These are phyloP conservation scores for Suillus fuscotomentosus DNA, from an alignment of 768 basidiomycete species.

Conservation along the genomic window DNA sequence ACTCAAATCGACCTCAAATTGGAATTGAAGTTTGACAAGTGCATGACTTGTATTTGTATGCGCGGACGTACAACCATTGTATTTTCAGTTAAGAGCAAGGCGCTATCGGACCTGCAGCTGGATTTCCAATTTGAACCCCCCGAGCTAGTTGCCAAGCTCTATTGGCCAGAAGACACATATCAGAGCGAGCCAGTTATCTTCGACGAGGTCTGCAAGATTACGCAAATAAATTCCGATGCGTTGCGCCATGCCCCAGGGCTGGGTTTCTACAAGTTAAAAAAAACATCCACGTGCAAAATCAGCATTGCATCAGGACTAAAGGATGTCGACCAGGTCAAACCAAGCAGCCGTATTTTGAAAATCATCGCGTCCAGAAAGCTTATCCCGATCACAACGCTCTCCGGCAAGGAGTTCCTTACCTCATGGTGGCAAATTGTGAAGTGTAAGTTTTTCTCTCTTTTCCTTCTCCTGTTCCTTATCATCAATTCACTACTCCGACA, in stretches of 20 bases:
- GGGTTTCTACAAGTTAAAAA: neutral
- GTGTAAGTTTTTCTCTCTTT: neutral
- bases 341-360: neutral
- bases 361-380: neutral
- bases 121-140: neutral
- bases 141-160: neutral
- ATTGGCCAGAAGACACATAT: no score
- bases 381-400: neutral
- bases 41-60: slow-evolving; percentile 4
- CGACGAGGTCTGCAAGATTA: neutral
- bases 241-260: neutral
- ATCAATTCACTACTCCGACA: neutral
- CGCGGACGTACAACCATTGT: slow-evolving; percentile 9
- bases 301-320: neutral
- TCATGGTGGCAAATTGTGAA: slow-evolving; percentile 8
- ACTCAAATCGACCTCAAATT: neutral
- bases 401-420: neutral
- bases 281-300: neutral
- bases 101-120: neutral
- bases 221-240: no score
- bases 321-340: neutral
- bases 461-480: neutral
- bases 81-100: neutral
- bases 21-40: neutral
- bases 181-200: no score